Percentiles rank a stretch among this genome's conserved stretches.
Conservation (phyloP, 1,284 basidiomycete genomes). For the Termitomyces sp. region DNA sequence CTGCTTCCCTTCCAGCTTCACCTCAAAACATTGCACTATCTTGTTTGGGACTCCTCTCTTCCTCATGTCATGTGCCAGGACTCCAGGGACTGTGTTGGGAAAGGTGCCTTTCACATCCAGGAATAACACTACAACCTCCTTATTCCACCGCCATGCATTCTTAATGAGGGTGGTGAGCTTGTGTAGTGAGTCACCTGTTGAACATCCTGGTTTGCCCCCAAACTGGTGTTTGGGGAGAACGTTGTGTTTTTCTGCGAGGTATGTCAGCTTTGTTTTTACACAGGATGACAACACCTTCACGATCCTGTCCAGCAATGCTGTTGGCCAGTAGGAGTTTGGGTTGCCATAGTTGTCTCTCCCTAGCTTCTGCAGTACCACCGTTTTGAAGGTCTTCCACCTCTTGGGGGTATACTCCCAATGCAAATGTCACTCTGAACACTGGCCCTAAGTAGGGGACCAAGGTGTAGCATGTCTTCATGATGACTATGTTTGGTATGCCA, state of each 20-base stretch:
- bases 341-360: not conserved
- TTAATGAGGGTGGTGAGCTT: not conserved
- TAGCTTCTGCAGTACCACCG: constrained; percentile 4
- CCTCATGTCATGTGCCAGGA: constrained; percentile 29
- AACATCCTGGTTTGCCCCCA: too few species aligned
- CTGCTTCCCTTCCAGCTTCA: too few species aligned
- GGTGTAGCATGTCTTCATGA: not conserved
- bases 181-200: not conserved
- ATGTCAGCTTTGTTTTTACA: too few species aligned
- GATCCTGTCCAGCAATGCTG: too few species aligned
- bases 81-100: not conserved
- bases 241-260: not conserved
- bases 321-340: not conserved
- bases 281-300: too few species aligned
- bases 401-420: not conserved
- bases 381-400: constrained; percentile 3
- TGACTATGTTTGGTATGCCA: not conserved
- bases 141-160: not conserved
- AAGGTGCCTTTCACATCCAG: constrained; percentile 1
- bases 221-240: not conserved
- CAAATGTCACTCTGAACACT: not conserved
- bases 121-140: not conserved
- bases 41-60: not conserved
- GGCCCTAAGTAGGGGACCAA: not conserved
- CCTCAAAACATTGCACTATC: too few species aligned